Evolutionary conservation across 176 grass and related monocot genomes (phyloP).

Genomic region (Eragrostis nindensis): DNA sequence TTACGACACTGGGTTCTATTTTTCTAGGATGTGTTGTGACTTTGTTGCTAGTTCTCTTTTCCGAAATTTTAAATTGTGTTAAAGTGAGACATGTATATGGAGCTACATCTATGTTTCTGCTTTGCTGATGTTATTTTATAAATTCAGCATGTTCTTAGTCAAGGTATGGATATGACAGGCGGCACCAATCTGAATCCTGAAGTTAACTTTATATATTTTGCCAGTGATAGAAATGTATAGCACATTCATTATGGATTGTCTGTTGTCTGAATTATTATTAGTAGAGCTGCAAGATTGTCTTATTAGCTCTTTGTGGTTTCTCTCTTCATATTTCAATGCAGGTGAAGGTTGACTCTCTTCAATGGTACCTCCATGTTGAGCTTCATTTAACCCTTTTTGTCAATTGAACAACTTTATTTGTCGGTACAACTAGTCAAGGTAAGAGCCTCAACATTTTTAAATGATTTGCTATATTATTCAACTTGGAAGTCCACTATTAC

Average conservation of each 20-base stretch:
- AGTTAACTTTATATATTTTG: slow-evolving; percentile 27
- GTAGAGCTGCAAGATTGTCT: background rate
- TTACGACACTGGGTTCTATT: background rate
- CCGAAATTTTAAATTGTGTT: background rate
- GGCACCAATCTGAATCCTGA: background rate
- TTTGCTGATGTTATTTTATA: background rate
- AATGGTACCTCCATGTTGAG: background rate
- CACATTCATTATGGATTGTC: slow-evolving; percentile 3
- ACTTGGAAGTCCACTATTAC: background rate
- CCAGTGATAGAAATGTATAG: slow-evolving; percentile 6
- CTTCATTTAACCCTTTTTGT: background rate
- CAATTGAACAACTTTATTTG: slow-evolving; percentile 18
- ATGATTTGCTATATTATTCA: background rate
- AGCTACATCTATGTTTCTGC: background rate
- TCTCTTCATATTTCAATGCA: slow-evolving; percentile 31
- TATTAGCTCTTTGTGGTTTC: background rate
- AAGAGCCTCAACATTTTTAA: background rate
- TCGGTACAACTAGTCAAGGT: slow-evolving; percentile 12
- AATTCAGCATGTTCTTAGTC: background rate
- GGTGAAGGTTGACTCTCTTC: background rate
- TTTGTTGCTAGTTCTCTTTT: background rate
- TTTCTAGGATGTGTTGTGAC: background rate
- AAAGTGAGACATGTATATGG: background rate
- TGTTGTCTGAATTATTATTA: slow-evolving; percentile 4
- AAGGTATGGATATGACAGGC: background rate